A percentile compares a stretch with the other conserved stretches of the same genome.
Conservation (phyloP, 2,329 filamentous ascomycete species). For the Colletotrichum endophyticum region DNA sequence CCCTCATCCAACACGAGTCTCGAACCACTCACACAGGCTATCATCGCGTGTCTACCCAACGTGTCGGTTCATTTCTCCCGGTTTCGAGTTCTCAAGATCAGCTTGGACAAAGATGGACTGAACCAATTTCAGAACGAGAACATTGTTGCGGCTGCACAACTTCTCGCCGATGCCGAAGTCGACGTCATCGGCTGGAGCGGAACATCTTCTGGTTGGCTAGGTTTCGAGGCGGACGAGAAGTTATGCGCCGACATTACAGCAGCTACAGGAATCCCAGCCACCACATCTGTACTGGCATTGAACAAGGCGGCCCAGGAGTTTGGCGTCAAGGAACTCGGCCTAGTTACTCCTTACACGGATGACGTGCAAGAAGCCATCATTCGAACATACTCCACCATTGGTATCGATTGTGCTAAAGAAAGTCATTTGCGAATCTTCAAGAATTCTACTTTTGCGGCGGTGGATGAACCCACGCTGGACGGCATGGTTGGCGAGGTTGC, state of each 20-base stretch:
- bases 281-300: slow-evolving; percentile 44
- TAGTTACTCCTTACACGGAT: slow-evolving; percentile 46
- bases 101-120: background rate
- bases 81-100: background rate
- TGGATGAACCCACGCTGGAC: slow-evolving; percentile 29
- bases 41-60: background rate
- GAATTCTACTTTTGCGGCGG: slow-evolving; percentile 40
- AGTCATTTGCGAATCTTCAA: slow-evolving; percentile 37
- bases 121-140: background rate
- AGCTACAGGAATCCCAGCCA: slow-evolving; percentile 40
- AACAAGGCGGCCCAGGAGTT: slow-evolving; percentile 37
- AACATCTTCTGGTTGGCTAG: slow-evolving; percentile 41
- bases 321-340: slow-evolving; percentile 24
- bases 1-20: background rate
- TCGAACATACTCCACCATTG: slow-evolving; percentile 35
- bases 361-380: slow-evolving; percentile 43
- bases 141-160: slow-evolving; percentile 35
- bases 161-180: slow-evolving; percentile 40
- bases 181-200: slow-evolving; percentile 43
- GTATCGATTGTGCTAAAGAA: slow-evolving; percentile 35
- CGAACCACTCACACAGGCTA: background rate
- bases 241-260: slow-evolving; percentile 41
- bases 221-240: slow-evolving; percentile 42
- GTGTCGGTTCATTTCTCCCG: background rate
- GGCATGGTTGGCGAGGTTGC: slow-evolving; percentile 28